phyloP scores from a whole-genome alignment of 2,329 filamentous ascomycete species.

The Venturiaceae sp. region DNA sequence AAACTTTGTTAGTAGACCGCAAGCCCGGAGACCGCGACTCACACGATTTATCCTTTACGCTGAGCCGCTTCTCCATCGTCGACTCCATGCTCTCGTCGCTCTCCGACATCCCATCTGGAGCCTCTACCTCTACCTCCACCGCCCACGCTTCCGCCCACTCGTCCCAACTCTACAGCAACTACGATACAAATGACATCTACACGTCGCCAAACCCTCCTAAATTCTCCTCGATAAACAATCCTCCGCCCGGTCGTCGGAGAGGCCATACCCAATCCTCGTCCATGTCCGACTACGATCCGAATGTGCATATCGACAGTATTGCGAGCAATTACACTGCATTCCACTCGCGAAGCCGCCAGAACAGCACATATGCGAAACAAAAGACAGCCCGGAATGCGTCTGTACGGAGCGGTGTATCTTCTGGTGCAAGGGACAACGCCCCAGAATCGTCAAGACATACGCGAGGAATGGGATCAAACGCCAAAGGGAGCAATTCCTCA shows the following conservation, averaged over 20 bases:
- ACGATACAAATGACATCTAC: constrained; percentile 20
- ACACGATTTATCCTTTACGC: constrained; percentile 69
- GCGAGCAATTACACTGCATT: constrained; percentile 24
- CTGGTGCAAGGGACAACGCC: constrained; percentile 11
- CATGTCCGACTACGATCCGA: constrained; percentile 41
- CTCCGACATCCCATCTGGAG: constrained; percentile 20
- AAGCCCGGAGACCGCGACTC: constrained; percentile 44
- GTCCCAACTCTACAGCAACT: constrained; percentile 23
- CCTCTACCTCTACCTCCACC: constrained; percentile 12
- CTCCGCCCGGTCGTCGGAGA: constrained; percentile 32
- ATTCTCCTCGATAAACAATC: constrained; percentile 13
- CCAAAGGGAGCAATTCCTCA: constrained; percentile 60
- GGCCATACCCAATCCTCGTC: constrained; percentile 53
- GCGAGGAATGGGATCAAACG: constrained; percentile 43
- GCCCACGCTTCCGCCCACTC: constrained; percentile 26
- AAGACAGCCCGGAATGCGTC: constrained; percentile 12
- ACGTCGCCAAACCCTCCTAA: constrained; percentile 14
- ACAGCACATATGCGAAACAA: constrained; percentile 56
- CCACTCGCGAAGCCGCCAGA: constrained; percentile 58
- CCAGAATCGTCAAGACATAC: constrained; percentile 19
- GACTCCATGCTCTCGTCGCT: constrained; percentile 93
- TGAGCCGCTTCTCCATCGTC: constrained; percentile 78
- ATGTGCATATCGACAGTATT: constrained; percentile 22
- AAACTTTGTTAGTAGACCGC: background rate
- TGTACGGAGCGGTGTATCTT: constrained; percentile 26